Evolutionary conservation across 441 rosid genomes (phyloP).

Genomic region (Gossypium gossypioides): DNA sequence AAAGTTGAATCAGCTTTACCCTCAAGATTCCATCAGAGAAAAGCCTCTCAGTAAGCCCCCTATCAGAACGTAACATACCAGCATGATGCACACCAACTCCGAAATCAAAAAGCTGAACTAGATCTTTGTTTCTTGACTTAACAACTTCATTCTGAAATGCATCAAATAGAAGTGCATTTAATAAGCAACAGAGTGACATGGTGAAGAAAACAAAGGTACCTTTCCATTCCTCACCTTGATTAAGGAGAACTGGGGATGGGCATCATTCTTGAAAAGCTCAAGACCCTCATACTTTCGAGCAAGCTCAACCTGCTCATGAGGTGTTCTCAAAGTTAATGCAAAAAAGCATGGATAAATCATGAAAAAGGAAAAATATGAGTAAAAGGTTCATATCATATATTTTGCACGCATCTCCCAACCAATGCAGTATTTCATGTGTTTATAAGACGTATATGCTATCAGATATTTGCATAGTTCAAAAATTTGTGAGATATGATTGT

Average conservation of each 20-base stretch:
- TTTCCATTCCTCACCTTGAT: slow-evolving; percentile 43
- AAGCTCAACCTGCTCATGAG: slow-evolving; percentile 65
- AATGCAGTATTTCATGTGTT: neutral
- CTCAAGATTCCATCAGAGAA: slow-evolving; percentile 89
- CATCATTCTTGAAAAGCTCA: slow-evolving; percentile 55
- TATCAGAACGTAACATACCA: slow-evolving; percentile 92
- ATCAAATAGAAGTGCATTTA: slow-evolving; percentile 17
- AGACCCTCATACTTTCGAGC: slow-evolving; percentile 55
- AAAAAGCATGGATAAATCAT: neutral
- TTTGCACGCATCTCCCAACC: neutral
- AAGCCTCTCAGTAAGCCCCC: slow-evolving; percentile 88
- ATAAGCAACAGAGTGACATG: neutral
- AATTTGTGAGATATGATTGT: neutral
- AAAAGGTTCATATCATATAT: neutral
- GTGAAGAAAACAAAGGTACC: neutral
- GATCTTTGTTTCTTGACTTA: slow-evolving; percentile 94
- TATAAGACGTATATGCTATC: neutral
- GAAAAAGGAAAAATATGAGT: neutral
- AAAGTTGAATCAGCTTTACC: slow-evolving; percentile 31
- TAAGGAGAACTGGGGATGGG: slow-evolving; percentile 61
- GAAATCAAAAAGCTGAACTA: slow-evolving; percentile 64
- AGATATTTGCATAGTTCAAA: neutral
- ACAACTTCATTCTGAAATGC: slow-evolving; percentile 69
- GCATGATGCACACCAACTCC: slow-evolving; percentile 96
- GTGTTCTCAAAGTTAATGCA: neutral